Evolutionary conservation across 139 green algal species (phyloP).

Genomic region (Chlamydomonas incerta): DNA sequence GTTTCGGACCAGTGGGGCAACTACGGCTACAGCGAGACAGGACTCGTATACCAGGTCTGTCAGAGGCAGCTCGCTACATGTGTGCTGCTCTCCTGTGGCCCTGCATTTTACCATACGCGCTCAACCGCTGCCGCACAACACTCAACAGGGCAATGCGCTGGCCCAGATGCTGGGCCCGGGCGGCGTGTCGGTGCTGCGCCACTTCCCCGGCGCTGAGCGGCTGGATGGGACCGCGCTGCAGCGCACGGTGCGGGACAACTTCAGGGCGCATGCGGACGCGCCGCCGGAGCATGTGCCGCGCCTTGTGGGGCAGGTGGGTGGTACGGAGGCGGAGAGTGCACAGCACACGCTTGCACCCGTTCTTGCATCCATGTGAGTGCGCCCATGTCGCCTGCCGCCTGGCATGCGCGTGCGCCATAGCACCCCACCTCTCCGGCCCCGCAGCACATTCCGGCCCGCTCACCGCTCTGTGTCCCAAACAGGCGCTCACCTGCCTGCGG

Average conservation of each 20-base stretch:
- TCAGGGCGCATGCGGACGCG: neutral
- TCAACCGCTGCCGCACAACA: too few species aligned
- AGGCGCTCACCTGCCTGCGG: slow-evolving; percentile 11
- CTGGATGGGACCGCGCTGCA: neutral
- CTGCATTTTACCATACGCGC: too few species aligned
- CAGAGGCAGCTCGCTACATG: too few species aligned
- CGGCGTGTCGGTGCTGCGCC: neutral
- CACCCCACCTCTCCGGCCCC: too few species aligned
- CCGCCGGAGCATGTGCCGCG: neutral
- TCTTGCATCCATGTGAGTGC: too few species aligned
- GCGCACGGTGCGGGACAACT: slow-evolving; percentile 24
- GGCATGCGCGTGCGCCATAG: too few species aligned
- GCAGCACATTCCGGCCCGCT: too few species aligned
- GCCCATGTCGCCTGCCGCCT: too few species aligned
- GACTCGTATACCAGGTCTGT: neutral
- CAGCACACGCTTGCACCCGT: too few species aligned
- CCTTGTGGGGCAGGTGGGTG: slow-evolving; percentile 12
- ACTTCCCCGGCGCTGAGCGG: neutral
- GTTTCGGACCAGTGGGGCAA: slow-evolving; percentile 11
- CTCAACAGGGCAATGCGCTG: neutral
- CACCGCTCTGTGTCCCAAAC: too few species aligned
- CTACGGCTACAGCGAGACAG: slow-evolving; percentile 15
- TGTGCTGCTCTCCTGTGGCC: too few species aligned
- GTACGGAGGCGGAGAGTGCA: neutral
- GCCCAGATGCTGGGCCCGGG: slow-evolving; percentile 11